Evolutionary conservation across 768 basidiomycete species (phyloP), one percentile per base, ranked within the genome.

Genomic region (Leccinum subtestaceum): DNA sequence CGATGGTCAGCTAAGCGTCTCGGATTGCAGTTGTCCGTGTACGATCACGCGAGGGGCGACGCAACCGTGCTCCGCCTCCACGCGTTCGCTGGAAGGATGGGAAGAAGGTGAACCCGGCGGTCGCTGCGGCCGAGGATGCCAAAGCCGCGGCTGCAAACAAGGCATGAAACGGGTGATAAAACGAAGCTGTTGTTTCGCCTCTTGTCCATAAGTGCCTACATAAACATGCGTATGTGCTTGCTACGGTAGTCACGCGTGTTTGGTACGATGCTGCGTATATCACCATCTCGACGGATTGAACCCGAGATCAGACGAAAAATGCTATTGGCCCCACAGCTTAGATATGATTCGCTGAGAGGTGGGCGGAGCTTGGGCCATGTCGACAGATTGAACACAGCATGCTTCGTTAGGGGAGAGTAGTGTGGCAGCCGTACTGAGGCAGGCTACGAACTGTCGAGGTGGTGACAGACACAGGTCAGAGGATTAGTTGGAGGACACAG

Each of bases 31-130:
- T 99, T 64, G 97, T 99, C 64, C 96, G 97, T 76, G 97, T 98
- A 52, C 93, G 97, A 63, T 98, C 97, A 60, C 85, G 90, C 63
- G 91, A 92, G 81, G 93, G 93, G 57, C 90, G 96, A 71, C 85
- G 96, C 77, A 98, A 97, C 87, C 93, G 97, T 76, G 89, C 93
- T 3, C 97, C 97, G 60, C 97, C 97, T 64, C 93, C 94, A 27
- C 91, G 97, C 63, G 78, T 98, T 65, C 84, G 96, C 67, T 98
- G 93, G 93, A 95, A 94, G 78, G 91, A 93, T 72, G 89, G 88
- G 61, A 92, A 97, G 85, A 93, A 94, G 83, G 88, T 95, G 76
- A 96, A 96, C 81, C 91, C 93, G 48, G 95, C 95, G 56, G 95
- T 97, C 36, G 89, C 86, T 49, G 95, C 94, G 61, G 95, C 95